Conservation (phyloP, 2,329 filamentous ascomycete species). For the Ophiostoma pallidulum region DNA sequence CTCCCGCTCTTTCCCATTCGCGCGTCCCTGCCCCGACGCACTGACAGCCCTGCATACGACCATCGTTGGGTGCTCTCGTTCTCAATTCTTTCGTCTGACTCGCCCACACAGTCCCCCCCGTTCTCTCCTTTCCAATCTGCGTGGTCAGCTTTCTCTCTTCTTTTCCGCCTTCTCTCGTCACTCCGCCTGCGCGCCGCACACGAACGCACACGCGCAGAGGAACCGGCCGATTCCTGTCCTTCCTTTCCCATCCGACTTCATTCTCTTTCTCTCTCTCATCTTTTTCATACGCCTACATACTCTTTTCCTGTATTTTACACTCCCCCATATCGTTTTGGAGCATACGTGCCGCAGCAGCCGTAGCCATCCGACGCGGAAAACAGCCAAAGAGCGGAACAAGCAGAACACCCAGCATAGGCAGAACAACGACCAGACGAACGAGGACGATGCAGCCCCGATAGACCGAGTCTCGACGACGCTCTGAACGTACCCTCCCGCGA, state of each 20-base stretch:
- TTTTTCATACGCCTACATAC: neutral
- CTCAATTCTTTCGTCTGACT: neutral
- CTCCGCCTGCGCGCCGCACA: neutral
- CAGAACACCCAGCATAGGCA: too few species aligned
- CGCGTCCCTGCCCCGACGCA: slow-evolving; percentile 2
- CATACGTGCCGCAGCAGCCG: too few species aligned
- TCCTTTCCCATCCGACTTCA: neutral
- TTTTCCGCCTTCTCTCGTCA: neutral
- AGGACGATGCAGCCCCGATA: too few species aligned
- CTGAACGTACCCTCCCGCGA: too few species aligned
- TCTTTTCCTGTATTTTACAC: neutral
- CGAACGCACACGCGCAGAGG: neutral
- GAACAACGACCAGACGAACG: too few species aligned
- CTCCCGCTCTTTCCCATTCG: neutral
- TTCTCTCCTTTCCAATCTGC: neutral
- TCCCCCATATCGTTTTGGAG: neutral
- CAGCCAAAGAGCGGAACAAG: too few species aligned
- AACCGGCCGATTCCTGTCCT: too few species aligned
- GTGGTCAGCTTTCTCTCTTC: neutral
- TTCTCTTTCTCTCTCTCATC: neutral
- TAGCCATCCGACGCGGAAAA: too few species aligned
- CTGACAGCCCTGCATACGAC: neutral
- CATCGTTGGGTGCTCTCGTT: neutral
- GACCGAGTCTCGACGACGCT: too few species aligned
- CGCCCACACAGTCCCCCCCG: neutral